phyloP scores from a whole-genome alignment of 2,329 filamentous ascomycete species.

The Thielaviopsis ethacetica region DNA sequence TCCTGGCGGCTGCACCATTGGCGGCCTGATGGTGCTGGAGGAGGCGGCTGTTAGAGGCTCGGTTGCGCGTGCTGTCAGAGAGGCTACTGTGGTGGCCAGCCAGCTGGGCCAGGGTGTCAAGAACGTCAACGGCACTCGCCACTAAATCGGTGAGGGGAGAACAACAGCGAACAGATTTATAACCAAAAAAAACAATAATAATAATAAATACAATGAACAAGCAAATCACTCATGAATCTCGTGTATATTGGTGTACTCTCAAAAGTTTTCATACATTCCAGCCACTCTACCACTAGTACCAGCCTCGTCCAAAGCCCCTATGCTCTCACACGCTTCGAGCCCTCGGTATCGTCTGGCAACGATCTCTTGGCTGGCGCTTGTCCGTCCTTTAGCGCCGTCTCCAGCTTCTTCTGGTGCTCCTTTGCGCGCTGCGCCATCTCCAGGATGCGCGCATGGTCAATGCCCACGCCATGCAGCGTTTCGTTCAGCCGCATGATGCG shows the following conservation, averaged over 20 bases:
- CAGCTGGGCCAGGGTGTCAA: conserved; percentile 35
- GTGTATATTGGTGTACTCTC: no score
- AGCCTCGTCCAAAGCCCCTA: not conserved
- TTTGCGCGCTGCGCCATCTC: conserved; percentile 25
- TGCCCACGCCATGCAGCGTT: conserved; percentile 49
- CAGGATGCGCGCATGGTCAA: conserved; percentile 56
- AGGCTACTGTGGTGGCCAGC: conserved; percentile 53
- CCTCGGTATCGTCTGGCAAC: not conserved
- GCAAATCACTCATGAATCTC: conserved; percentile 2
- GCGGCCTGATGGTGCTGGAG: conserved; percentile 55
- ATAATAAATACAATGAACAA: conserved; percentile 2
- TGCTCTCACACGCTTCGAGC: not conserved
- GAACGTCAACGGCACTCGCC: conserved; percentile 21
- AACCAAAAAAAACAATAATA: not conserved
- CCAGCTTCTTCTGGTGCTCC: not conserved
- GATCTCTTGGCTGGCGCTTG: not conserved
- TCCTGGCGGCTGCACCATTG: conserved; percentile 63
- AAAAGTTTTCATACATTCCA: no score
- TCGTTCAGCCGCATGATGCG: conserved; percentile 57
- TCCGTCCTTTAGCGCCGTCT: not conserved
- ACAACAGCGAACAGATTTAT: not conserved
- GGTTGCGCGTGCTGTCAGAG: conserved; percentile 50
- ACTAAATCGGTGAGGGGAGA: conserved; percentile 11
- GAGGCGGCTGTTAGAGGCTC: conserved; percentile 53
- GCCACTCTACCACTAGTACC: no score